Conservation (phyloP, 805 yeast species). For the Metschnikowia colocasiae region DNA sequence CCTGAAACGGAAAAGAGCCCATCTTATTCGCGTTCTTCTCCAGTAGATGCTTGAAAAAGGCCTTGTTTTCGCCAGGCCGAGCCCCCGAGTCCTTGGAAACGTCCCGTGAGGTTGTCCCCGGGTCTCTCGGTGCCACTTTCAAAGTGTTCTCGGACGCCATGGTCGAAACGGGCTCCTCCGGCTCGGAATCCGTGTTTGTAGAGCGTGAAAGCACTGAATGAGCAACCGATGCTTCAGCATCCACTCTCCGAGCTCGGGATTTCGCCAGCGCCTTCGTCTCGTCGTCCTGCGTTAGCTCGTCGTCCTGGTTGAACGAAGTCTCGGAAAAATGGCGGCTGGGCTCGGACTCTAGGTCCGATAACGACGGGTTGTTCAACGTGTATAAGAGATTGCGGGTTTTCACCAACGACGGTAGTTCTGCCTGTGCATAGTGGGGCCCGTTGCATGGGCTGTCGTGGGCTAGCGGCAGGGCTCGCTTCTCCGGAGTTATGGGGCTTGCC, state of each 20-base stretch:
- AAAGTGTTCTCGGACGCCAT: not conserved
- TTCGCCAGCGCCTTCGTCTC: not conserved
- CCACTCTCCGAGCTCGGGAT: not conserved
- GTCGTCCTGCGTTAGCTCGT: slow-evolving; percentile 7
- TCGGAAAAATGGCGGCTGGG: slow-evolving; percentile 11
- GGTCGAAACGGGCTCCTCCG: not conserved
- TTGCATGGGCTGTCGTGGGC: not conserved
- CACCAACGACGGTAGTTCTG: slow-evolving; percentile 5
- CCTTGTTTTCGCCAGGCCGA: not conserved
- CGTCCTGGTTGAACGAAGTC: slow-evolving; percentile 13
- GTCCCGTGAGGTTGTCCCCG: not conserved
- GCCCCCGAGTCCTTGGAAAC: not conserved
- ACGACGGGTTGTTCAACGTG: slow-evolving; percentile 35
- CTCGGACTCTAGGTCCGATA: slow-evolving; percentile 33
- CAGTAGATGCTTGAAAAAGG: not conserved
- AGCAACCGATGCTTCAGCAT: not conserved
- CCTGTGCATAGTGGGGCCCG: not conserved
- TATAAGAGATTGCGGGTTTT: slow-evolving; percentile 31
- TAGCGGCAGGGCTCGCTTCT: not conserved
- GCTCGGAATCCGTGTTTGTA: not conserved
- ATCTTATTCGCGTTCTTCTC: not conserved
- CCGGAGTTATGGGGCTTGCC: not conserved
- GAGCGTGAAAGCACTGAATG: not conserved
- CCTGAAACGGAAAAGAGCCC: not conserved
- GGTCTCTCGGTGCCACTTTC: not conserved